These are phyloP conservation scores for Spergularia azorica DNA, from an alignment of 179 eudicot genomes.

Conservation along the genomic window DNA sequence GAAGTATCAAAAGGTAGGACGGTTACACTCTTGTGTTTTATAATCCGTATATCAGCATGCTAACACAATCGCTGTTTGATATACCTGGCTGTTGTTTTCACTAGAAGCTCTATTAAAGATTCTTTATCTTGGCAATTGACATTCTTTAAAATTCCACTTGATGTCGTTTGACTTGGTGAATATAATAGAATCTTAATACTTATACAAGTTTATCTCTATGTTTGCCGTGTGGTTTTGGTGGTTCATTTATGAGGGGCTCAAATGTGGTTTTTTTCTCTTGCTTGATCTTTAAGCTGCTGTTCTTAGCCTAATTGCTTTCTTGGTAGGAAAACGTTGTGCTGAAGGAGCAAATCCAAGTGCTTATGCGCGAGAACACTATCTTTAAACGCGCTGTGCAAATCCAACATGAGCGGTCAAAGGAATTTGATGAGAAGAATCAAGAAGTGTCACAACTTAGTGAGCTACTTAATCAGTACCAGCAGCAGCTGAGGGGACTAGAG, in stretches of 20 bases:
- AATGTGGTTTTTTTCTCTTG: constrained; percentile 9
- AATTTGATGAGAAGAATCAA: constrained; percentile 55
- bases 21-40: neutral
- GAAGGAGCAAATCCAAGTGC: constrained; percentile 69
- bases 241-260: neutral
- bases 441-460: constrained; percentile 73
- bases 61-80: neutral
- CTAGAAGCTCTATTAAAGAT: neutral
- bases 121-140: neutral
- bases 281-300: neutral
- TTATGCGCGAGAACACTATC: constrained; percentile 59
- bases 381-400: constrained; percentile 78
- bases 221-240: neutral
- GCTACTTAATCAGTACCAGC: constrained; percentile 66
- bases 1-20: constrained; percentile 51
- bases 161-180: neutral
- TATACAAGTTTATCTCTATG: neutral
- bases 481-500: constrained; percentile 76
- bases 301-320: neutral
- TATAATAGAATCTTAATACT: neutral
- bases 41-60: neutral
- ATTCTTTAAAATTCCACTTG: neutral
- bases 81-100: neutral
- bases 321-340: constrained; percentile 60
- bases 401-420: constrained; percentile 83